phyloP scores from a whole-genome alignment of 2,329 filamentous ascomycete species.

The Fusarium sp. region DNA sequence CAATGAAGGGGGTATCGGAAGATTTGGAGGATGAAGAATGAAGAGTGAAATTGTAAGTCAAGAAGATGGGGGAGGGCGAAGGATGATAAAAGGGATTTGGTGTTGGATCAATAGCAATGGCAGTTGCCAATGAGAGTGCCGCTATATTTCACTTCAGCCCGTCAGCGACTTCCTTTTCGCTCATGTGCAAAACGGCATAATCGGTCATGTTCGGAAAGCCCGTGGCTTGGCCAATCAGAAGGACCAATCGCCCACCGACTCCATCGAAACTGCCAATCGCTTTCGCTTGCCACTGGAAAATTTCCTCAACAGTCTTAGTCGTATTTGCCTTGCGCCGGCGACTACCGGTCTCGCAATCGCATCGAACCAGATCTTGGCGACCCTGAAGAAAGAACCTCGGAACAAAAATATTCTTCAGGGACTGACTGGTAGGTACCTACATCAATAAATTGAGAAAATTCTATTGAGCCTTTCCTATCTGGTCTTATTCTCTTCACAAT shows the following conservation, averaged over 20 bases:
- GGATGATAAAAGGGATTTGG: slow-evolving; percentile 16
- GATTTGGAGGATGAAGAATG: not conserved
- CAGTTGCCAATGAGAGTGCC: slow-evolving; percentile 43
- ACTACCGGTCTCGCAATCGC: slow-evolving; percentile 17
- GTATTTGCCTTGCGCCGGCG: slow-evolving; percentile 19
- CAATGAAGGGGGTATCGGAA: slow-evolving; percentile 8
- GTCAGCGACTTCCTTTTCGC: slow-evolving; percentile 29
- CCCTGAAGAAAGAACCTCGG: slow-evolving; percentile 6
- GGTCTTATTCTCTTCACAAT: not conserved
- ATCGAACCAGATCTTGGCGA: slow-evolving; percentile 20
- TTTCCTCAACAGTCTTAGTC: slow-evolving; percentile 20
- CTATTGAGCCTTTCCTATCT: not conserved
- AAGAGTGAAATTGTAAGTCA: not conserved
- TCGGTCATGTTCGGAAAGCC: slow-evolving; percentile 46
- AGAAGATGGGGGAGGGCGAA: slow-evolving; percentile 2
- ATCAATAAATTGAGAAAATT: not conserved
- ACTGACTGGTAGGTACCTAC: not conserved
- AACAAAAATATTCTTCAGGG: not conserved
- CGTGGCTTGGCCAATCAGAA: slow-evolving; percentile 19
- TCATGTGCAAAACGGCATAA: slow-evolving; percentile 30
- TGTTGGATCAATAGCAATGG: slow-evolving; percentile 13
- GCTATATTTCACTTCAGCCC: slow-evolving; percentile 33
- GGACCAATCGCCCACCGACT: not conserved
- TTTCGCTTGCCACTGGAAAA: slow-evolving; percentile 25
- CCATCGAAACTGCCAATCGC: slow-evolving; percentile 25